These are phyloP conservation scores for Ophiostoma australiae DNA, from an alignment of 2,329 filamentous ascomycete species.

Conservation along the genomic window DNA sequence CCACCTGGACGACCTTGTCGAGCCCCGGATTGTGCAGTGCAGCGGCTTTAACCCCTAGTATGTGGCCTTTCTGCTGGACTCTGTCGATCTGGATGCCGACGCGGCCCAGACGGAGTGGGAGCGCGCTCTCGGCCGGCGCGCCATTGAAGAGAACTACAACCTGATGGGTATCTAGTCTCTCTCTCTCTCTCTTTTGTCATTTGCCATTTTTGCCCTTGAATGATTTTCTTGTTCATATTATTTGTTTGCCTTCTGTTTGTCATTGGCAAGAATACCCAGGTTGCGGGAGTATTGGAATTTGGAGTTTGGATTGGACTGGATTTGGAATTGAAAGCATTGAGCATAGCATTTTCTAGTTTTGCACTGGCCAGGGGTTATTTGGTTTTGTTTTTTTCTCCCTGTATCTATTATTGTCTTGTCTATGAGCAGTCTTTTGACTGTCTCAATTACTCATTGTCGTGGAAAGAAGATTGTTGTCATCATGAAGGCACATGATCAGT, in stretches of 20 bases:
- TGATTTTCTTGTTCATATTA: neutral
- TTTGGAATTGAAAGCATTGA: neutral
- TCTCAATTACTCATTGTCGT: no score
- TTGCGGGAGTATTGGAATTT: conserved; percentile 7
- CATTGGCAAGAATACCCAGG: conserved; percentile 10
- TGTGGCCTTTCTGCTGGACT: neutral
- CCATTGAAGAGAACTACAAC: neutral
- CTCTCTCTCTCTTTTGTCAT: neutral
- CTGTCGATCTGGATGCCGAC: neutral
- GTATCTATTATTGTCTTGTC: neutral
- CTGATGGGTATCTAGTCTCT: neutral
- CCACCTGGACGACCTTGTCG: conserved; percentile 58
- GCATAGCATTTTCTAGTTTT: neutral
- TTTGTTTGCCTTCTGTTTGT: neutral
- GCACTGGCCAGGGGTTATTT: neutral
- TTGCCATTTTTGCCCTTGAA: neutral
- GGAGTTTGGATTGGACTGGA: no score
- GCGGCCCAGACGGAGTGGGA: neutral
- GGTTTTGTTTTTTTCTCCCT: neutral
- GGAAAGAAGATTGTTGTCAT: no score
- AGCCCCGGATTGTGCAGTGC: conserved; percentile 50
- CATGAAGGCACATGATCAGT: no score
- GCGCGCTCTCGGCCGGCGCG: conserved; percentile 1
- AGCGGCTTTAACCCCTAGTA: conserved; percentile 1
- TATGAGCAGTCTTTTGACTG: no score